Base-by-base conservation (phyloP, 108 stramenopile genomes). In the Schizochytrium sp. region DNA sequence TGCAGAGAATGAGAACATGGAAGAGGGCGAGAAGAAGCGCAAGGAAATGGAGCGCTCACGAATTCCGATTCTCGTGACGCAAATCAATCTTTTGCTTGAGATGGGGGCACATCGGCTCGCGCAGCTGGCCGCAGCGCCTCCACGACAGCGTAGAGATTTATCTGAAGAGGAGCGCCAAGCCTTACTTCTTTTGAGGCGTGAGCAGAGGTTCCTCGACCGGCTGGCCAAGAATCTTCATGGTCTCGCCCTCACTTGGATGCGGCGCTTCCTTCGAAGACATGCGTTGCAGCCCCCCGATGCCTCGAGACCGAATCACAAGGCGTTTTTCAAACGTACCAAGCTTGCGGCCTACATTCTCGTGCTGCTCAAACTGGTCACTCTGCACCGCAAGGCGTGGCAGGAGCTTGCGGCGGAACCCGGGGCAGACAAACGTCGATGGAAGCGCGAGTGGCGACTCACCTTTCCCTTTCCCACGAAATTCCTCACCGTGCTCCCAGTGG, bases 301-400 rank as follows among this genome's bases (percentile, higher is more conserved):
- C 48, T 23, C 19, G 23, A 55, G 76, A 23, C 48, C 45, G 19
- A 83, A 83, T 3, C 48, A 83, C 6, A 47, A 53, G 23, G 51
- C n/a, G 76, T n/a, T 53, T 25, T 53, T 83, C 25, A 83, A 83
- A 16, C 76, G 76, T 12, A 83, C 76, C n/a, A 83, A 83, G 76
- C 76, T 83, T 23, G 51, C 51, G 4, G 76, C 51, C 25, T 83
- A 83, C 4, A 83, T 83, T 53, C 51, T 83, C 12, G 51, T 53
- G 25, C 51, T 83, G 19, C 76, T 47, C 48, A 83, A 83, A 12
- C 51, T 83, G 25, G 28, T 53, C 4, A 0, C 12, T 18, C 12
- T 53, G 45, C 45, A 83, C 28, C 45, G 51, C 48, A 47, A 53
- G 45, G 76, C 51, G 51, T 83, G 76, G 48, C 44, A 47, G 45